Percentiles rank a stretch among this genome's conserved stretches.
phyloP scores from a whole-genome alignment of 2,329 filamentous ascomycete species.

The Botrytis medusae region DNA sequence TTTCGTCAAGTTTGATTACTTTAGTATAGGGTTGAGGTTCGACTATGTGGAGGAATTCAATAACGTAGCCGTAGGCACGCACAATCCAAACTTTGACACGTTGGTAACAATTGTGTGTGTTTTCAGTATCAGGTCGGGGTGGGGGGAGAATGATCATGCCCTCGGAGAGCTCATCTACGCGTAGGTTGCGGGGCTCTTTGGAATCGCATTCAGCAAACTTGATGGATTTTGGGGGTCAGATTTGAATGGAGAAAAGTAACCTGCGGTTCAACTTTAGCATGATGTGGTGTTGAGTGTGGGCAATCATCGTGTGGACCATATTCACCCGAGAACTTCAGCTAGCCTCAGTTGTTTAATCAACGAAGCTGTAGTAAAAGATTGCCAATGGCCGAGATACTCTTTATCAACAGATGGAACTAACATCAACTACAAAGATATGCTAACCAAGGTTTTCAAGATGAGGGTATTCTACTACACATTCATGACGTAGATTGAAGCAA shows the following conservation, averaged over 20 bases:
- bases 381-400: neutral
- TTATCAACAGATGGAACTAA: too few species aligned
- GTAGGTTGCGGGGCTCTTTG: slow-evolving; percentile 59
- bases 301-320: neutral
- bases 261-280: neutral
- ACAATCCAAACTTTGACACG: slow-evolving; percentile 52
- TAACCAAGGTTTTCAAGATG: too few species aligned
- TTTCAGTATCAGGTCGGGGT: slow-evolving; percentile 55
- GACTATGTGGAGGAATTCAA: slow-evolving; percentile 52
- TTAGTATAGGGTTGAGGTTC: slow-evolving; percentile 50
- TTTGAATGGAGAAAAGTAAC: slow-evolving; percentile 63
- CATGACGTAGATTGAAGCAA: too few species aligned
- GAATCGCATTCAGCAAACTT: slow-evolving; percentile 64
- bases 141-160: slow-evolving; percentile 55
- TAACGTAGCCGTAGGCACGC: slow-evolving; percentile 52
- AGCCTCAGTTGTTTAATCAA: neutral
- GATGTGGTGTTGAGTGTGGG: neutral
- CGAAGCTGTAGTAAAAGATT: neutral
- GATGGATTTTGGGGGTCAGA: slow-evolving; percentile 66
- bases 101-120: slow-evolving; percentile 57
- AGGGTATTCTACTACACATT: too few species aligned
- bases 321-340: neutral
- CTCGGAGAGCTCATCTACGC: slow-evolving; percentile 64
- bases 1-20: slow-evolving; percentile 49
- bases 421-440: too few species aligned